Percentiles rank a stretch among this genome's conserved stretches.
Conservation (phyloP, 768 basidiomycete species). For the Rhizopogon roseolus region DNA sequence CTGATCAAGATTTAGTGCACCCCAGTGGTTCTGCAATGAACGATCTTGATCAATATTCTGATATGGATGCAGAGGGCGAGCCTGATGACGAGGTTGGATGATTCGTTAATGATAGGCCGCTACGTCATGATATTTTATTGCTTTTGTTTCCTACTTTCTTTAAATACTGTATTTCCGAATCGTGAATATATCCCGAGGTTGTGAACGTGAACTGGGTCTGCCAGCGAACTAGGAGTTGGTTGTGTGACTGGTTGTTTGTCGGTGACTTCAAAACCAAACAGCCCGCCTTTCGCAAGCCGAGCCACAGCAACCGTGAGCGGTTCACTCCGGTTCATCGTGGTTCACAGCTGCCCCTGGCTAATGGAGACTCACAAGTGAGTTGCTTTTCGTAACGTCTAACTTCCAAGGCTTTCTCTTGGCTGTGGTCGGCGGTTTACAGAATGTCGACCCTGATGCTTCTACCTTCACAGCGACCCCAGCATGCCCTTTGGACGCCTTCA, state of each 20-base stretch:
- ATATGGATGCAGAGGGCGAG: constrained; percentile 38
- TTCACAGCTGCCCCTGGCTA: constrained; percentile 13
- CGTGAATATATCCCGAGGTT: neutral
- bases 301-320: constrained; percentile 28
- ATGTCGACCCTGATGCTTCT: constrained; percentile 12
- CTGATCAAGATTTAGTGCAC: neutral
- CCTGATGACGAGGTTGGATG: constrained; percentile 43
- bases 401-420: neutral
- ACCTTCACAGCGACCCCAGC: constrained; percentile 43
- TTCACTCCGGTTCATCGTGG: constrained; percentile 33
- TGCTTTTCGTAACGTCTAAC: constrained; percentile 7
- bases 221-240: neutral
- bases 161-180: constrained; percentile 1
- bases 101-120: constrained; percentile 23
- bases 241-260: constrained; percentile 17
- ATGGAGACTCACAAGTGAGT: constrained; percentile 33
- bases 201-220: neutral
- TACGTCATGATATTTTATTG: constrained; percentile 18
- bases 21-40: constrained; percentile 10
- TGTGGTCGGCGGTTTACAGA: neutral
- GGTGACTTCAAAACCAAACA: constrained; percentile 11
- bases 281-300: constrained; percentile 20
- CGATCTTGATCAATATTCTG: constrained; percentile 22
- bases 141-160: constrained; percentile 4
- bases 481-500: constrained; percentile 62